Conservation (phyloP, 257 asterid species). For the Nyctanthes arbortristis region DNA sequence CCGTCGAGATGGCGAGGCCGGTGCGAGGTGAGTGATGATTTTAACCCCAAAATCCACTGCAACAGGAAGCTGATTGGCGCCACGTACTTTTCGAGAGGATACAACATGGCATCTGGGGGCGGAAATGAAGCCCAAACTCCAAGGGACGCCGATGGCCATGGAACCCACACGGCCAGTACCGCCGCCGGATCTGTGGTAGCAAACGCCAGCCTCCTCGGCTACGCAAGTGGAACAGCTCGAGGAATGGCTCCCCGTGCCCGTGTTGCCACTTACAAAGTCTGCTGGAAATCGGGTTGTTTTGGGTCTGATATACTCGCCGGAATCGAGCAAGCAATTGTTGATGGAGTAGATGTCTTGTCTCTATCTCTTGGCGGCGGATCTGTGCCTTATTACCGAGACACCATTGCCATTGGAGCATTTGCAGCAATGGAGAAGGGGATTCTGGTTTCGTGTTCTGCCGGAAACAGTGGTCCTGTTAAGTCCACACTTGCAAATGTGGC, state of each 20-base stretch:
- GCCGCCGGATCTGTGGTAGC: conserved; percentile 42
- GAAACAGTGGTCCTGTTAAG: conserved; percentile 46
- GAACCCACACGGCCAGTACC: conserved; percentile 51
- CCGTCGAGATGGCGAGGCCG: conserved; percentile 46
- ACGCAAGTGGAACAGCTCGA: conserved; percentile 48
- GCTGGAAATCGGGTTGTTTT: conserved; percentile 45
- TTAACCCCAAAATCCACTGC: conserved; percentile 42
- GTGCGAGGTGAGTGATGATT: conserved; percentile 40
- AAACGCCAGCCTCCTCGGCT: conserved; percentile 50
- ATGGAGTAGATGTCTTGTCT: conserved; percentile 49
- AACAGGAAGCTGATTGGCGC: conserved; percentile 48
- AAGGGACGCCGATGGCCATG: conserved; percentile 52
- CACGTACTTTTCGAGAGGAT: conserved; percentile 39
- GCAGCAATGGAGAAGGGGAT: conserved; percentile 46
- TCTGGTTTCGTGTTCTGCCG: conserved; percentile 50
- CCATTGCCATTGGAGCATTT: conserved; percentile 51
- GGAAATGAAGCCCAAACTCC: conserved; percentile 35
- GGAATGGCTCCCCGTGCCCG: conserved; percentile 52
- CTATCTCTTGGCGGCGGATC: conserved; percentile 53
- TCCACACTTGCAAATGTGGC: conserved; percentile 46
- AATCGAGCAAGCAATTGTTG: conserved; percentile 46
- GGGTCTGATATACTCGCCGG: conserved; percentile 54
- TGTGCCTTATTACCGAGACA: conserved; percentile 48
- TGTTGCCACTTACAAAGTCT: conserved; percentile 47
- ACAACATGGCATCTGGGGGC: conserved; percentile 28